Evolutionary conservation across 1,284 basidiomycete genomes (phyloP), one percentile per base, ranked within the genome.

Genomic region (Microbotryomycetes sp.): DNA sequence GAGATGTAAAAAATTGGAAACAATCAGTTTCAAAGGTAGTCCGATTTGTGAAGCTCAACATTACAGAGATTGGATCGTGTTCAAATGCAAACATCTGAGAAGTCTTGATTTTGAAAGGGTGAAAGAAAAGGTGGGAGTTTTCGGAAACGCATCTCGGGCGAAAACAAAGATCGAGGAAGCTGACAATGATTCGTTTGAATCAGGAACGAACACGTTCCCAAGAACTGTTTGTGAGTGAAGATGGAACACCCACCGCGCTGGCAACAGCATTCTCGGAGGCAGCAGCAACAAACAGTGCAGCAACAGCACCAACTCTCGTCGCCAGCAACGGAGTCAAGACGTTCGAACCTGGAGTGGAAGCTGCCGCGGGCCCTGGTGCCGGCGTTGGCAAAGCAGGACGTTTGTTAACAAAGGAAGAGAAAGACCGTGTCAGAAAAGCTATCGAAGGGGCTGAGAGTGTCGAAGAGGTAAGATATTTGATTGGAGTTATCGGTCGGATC

Each of bases 51-150:
- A 92, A 78, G 89, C 89, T 80, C 89, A 93, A 83, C 91, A 91
- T 83, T 98, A 98, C 81, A 85, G 91, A 77, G 89, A 90, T 79
- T 98, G 92, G 86, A 73, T 78, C 49, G 73, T 82, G 32, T 81
- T 79, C 78, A 80, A 79, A 52, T 74, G 77, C 59, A 77, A 77
- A 0, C 74, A 75, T 49, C 83, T 99, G 73, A 86, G 93, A 81
- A 89, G 93, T 76, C 83, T 99, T 73, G 96, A 99, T 82, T 98
- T 89, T 78, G 86, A 90, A 80, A 86, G 94, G 77, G 88, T 99
- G 74, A 89, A 90, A 77, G 91, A 97, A 76, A 89, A 91, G 83
- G 89, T 91, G 78, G 46, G 26, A 28, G 25, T 31, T 47, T 12
- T 7, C 15, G 15, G 23, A 28, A 45, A 42, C 12, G 14, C 42